Conservation (phyloP, 768 basidiomycete species). For the Suillus subalutaceus region DNA sequence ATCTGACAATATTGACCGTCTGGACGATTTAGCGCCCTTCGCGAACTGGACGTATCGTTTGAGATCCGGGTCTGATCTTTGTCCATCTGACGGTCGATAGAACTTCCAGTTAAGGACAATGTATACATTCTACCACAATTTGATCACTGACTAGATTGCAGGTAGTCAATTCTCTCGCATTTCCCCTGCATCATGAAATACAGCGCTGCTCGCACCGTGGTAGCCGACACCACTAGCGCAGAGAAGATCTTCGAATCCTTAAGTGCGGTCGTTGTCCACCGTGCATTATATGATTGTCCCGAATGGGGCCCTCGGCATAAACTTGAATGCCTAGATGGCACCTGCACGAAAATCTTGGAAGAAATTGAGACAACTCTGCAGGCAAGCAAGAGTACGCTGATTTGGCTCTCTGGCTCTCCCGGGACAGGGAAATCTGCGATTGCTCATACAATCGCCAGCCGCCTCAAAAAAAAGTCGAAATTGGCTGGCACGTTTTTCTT, state of each 20-base stretch:
- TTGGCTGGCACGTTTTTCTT: conserved; percentile 4
- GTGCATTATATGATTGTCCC: background rate
- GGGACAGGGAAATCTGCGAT: conserved; percentile 6
- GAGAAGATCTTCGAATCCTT: background rate
- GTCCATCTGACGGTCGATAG: no score
- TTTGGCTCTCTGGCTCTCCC: conserved; percentile 7
- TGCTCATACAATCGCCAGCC: background rate
- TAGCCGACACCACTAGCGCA: background rate
- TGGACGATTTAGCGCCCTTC: background rate
- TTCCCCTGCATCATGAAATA: background rate
- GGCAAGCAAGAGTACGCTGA: background rate
- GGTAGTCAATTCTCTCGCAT: background rate
- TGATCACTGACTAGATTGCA: background rate
- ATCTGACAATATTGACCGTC: background rate
- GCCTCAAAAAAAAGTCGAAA: background rate
- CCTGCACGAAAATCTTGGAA: background rate
- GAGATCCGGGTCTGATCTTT: no score
- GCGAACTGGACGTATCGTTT: background rate
- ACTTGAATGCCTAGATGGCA: background rate
- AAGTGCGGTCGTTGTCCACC: background rate
- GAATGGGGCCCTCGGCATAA: background rate
- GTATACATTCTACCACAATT: background rate
- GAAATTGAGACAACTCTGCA: background rate
- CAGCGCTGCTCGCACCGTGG: background rate
- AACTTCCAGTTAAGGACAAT: background rate